Percentiles rank a stretch among this genome's conserved stretches.
Evolutionary conservation across 495 filamentous ascomycete genomes (phyloP).

Genomic region (Penicillium dipodomyicola): DNA sequence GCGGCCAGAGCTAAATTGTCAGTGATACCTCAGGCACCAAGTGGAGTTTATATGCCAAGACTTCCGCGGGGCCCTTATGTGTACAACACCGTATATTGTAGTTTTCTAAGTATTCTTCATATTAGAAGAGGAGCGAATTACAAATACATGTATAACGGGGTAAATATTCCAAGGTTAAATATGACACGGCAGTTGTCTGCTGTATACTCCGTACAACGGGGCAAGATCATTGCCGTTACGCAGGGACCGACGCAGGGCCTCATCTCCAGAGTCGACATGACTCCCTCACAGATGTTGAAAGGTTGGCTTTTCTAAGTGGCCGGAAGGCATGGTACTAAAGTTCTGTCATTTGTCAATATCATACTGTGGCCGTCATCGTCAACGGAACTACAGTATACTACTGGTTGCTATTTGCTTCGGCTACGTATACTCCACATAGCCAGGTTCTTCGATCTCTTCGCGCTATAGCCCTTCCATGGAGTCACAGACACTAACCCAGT

Average conservation of each 20-base stretch:
- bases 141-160: background rate
- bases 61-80: background rate
- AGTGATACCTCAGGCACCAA: background rate
- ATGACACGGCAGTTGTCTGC: background rate
- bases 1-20: constrained; percentile 9
- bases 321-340: background rate
- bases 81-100: too few relatives aligned
- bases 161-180: background rate
- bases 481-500: background rate
- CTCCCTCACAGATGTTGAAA: background rate
- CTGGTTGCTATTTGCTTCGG: background rate
- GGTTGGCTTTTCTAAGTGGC: background rate
- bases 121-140: background rate
- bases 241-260: background rate
- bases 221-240: background rate
- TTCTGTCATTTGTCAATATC: background rate
- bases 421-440: background rate
- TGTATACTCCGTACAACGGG: background rate
- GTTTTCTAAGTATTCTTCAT: background rate
- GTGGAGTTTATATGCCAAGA: background rate
- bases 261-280: background rate
- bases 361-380: background rate
- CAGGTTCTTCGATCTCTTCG: background rate
- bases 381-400: background rate
- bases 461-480: background rate